Percentiles rank a stretch among this genome's conserved stretches.
phyloP scores from a whole-genome alignment of 192 early-diverging fungal species.

The Thoreauomyces humboldtii region DNA sequence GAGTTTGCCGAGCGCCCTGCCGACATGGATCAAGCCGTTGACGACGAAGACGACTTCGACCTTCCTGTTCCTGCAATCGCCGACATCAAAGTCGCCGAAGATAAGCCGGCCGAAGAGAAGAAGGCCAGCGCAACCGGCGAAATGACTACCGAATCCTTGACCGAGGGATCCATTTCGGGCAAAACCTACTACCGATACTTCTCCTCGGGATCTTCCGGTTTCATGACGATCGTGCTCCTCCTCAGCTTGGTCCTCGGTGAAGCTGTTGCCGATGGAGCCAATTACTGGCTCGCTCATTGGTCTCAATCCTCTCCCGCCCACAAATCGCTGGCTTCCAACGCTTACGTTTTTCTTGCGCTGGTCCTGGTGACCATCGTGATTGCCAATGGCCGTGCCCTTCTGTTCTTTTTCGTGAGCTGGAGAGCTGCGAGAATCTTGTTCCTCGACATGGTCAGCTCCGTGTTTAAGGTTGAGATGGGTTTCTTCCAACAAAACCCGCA shows the following conservation, averaged over 20 bases:
- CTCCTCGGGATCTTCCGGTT: conserved; percentile 26
- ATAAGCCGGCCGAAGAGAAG: background rate
- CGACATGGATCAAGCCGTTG: conserved; percentile 11
- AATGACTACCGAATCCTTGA: conserved; percentile 13
- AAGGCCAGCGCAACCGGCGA: conserved; percentile 1
- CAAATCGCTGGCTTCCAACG: conserved; percentile 39
- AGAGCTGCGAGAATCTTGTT: conserved; percentile 33
- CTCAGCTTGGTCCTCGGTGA: conserved; percentile 41
- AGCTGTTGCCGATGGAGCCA: conserved; percentile 25
- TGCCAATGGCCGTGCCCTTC: conserved; percentile 42
- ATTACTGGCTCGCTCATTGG: conserved; percentile 61
- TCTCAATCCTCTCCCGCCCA: conserved; percentile 27
- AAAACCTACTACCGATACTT: conserved; percentile 43
- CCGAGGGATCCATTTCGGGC: conserved; percentile 29
- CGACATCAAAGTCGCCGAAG: background rate
- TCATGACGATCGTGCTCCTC: conserved; percentile 18
- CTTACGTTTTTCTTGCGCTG: conserved; percentile 39
- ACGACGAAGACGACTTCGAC: conserved; percentile 16
- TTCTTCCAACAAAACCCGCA: conserved; percentile 63
- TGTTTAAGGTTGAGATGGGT: conserved; percentile 49
- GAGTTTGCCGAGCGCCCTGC: conserved; percentile 24
- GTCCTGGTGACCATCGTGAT: conserved; percentile 47
- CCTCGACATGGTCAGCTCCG: conserved; percentile 32
- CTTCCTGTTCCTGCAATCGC: background rate
- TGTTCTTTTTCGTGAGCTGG: conserved; percentile 54